Percentiles rank a stretch among this genome's conserved stretches.
phyloP scores from a whole-genome alignment of 2,329 filamentous ascomycete species.

The Talaromyces sp. region DNA sequence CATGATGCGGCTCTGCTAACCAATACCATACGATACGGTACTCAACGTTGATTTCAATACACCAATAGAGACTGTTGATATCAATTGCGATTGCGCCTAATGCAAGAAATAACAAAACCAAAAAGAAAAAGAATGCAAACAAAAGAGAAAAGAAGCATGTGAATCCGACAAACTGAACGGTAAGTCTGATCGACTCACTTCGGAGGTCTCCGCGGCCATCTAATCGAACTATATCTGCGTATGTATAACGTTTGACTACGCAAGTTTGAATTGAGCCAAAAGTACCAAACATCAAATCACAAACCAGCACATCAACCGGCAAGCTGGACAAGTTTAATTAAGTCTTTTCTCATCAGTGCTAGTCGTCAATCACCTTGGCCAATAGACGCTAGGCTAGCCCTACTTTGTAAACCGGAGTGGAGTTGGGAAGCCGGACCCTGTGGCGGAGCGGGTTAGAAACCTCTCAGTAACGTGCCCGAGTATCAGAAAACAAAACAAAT shows the following conservation, averaged over 20 bases:
- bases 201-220: not conserved
- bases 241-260: not conserved
- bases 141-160: not conserved
- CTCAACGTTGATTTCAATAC: not conserved
- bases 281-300: not conserved
- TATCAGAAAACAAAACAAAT: not conserved
- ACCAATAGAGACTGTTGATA: not conserved
- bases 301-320: not conserved
- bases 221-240: not conserved
- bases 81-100: not conserved
- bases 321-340: not conserved
- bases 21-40: not conserved
- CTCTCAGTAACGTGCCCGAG: not conserved
- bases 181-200: not conserved
- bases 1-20: constrained; percentile 1
- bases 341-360: not conserved
- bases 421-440: not conserved
- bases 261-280: not conserved
- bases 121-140: not conserved
- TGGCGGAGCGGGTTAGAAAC: not conserved
- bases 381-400: constrained; percentile 2
- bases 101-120: not conserved
- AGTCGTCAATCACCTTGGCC: not conserved
- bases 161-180: not conserved
- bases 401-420: not conserved